phyloP scores from a whole-genome alignment of 2,329 filamentous ascomycete species.

The Fusarium mundagurra region DNA sequence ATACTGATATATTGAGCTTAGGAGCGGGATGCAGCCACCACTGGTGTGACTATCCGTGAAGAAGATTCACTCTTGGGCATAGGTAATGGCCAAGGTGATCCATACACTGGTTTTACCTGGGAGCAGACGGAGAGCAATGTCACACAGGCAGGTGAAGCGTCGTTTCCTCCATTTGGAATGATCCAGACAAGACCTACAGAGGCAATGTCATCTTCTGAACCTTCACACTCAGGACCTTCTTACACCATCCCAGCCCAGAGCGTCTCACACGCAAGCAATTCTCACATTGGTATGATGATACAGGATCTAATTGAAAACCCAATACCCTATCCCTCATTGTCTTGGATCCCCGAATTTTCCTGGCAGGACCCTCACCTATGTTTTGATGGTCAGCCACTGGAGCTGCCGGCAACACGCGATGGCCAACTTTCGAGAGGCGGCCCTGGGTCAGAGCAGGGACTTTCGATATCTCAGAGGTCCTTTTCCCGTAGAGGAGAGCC shows the following conservation, averaged over 20 bases:
- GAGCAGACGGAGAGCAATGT: accelerated
- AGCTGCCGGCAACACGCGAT: background rate
- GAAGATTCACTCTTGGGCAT: background rate
- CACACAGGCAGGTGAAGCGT: accelerated
- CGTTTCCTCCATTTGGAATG: accelerated
- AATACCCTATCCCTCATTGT: background rate
- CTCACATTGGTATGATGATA: too few species aligned
- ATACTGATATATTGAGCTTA: background rate
- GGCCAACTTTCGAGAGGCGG: background rate
- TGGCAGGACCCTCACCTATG: background rate
- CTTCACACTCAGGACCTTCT: background rate
- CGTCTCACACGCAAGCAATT: background rate
- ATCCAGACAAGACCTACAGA: accelerated
- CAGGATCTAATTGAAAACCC: too few species aligned
- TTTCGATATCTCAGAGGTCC: background rate
- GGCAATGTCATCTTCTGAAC: background rate
- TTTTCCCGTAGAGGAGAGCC: accelerated
- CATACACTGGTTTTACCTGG: accelerated
- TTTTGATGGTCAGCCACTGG: background rate
- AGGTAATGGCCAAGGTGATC: background rate
- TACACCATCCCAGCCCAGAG: background rate
- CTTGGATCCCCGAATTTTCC: background rate
- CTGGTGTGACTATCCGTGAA: background rate
- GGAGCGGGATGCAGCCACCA: accelerated
- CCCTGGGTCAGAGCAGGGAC: background rate